phyloP scores from a whole-genome alignment of 202 grass and related monocot species.

The Schoenoplectus triqueter region DNA sequence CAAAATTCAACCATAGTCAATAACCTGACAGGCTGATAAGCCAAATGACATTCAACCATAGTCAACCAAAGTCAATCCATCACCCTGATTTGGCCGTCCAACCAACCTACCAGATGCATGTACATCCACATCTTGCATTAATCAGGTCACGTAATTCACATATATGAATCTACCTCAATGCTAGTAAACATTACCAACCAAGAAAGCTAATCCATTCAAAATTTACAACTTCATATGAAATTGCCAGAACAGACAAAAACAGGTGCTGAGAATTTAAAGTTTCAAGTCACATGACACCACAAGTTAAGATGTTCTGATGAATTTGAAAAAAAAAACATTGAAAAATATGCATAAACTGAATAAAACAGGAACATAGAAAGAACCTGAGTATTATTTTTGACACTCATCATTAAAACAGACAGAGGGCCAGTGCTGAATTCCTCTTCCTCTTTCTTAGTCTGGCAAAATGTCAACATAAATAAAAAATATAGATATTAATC shows the following conservation, averaged over 20 bases:
- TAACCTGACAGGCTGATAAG: no score
- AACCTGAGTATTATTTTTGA: constrained; percentile 96
- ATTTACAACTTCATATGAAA: background rate
- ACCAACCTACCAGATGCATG: background rate
- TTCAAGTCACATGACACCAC: background rate
- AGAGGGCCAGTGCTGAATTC: constrained; percentile 95
- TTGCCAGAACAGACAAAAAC: constrained; percentile 17
- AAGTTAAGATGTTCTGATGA: background rate
- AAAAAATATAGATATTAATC: background rate
- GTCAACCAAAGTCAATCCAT: background rate
- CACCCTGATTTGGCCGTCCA: background rate
- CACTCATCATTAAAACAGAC: constrained; percentile 92
- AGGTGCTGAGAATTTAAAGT: background rate
- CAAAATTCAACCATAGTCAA: no score
- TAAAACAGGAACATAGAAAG: background rate
- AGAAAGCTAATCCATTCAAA: background rate
- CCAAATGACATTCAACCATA: no score
- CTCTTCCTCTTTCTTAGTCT: constrained; percentile 90
- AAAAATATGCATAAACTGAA: background rate
- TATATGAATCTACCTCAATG: no score
- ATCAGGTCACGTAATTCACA: no score
- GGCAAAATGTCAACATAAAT: constrained; percentile 16
- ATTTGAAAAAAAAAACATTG: background rate
- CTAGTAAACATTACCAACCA: background rate
- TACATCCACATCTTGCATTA: no score